These are phyloP conservation scores for Gastrolobium bilobum DNA, from an alignment of 306 rosid species.

Conservation along the genomic window DNA sequence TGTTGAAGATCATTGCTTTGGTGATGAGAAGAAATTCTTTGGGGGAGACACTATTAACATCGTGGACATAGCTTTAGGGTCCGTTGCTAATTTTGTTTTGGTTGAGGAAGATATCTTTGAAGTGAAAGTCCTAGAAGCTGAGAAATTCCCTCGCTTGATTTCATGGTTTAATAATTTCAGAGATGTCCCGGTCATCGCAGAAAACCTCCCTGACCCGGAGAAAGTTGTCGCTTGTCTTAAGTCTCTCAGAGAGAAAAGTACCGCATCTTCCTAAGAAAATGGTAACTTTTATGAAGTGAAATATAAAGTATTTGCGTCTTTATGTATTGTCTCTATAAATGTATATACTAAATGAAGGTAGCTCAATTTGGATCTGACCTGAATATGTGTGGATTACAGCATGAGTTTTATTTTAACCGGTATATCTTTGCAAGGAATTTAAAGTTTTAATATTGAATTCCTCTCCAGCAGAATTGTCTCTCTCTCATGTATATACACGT, in stretches of 20 bases:
- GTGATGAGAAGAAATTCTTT: constrained; percentile 40
- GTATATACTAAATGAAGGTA: no score
- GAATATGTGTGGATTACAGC: no score
- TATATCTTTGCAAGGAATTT: no score
- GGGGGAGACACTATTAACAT: constrained; percentile 52
- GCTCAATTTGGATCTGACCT: no score
- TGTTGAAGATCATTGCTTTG: constrained; percentile 41
- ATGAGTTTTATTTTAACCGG: no score
- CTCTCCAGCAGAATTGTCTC: no score
- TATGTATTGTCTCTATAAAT: no score
- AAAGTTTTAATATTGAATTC: no score
- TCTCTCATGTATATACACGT: no score
- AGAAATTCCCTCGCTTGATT: constrained; percentile 54
- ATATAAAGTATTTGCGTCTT: not conserved
- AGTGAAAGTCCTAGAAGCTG: constrained; percentile 38
- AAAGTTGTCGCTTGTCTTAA: not conserved
- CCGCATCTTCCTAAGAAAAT: constrained; percentile 19
- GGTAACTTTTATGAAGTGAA: not conserved
- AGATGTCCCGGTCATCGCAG: constrained; percentile 52
- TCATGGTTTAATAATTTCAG: constrained; percentile 60
- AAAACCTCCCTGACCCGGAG: constrained; percentile 55
- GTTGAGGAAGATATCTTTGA: not conserved
- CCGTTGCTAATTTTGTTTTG: constrained; percentile 1
- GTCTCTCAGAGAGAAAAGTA: not conserved
- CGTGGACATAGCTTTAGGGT: constrained; percentile 52